These are phyloP conservation scores for Cystobasidium sp. DNA, from an alignment of 1,284 basidiomycete species.

Conservation along the genomic window DNA sequence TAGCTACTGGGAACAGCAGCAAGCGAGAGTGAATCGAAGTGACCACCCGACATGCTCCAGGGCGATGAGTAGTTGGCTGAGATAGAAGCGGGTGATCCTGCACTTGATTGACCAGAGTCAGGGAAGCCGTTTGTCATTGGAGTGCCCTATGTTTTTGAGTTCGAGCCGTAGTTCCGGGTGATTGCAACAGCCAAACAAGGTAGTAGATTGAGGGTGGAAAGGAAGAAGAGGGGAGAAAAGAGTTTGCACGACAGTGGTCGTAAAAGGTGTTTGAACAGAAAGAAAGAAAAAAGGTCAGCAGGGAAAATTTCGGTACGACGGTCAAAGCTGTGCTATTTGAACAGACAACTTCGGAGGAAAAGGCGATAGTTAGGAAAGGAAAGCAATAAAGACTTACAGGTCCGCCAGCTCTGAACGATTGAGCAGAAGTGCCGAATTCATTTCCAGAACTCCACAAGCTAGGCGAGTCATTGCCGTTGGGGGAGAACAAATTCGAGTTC, in stretches of 20 bases:
- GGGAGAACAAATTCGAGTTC: conserved; percentile 10
- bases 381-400: conserved; percentile 7
- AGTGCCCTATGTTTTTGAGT: conserved; percentile 12
- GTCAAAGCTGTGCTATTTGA: neutral
- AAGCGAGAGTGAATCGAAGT: conserved; percentile 22
- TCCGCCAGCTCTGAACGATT: conserved; percentile 8
- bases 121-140: conserved; percentile 24
- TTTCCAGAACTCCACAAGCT: conserved; percentile 5
- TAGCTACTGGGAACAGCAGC: conserved; percentile 6
- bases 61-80: conserved; percentile 28
- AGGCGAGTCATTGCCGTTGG: conserved; percentile 18
- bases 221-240: neutral
- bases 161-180: neutral
- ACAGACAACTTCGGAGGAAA: neutral
- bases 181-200: neutral
- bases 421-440: neutral
- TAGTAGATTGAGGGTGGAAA: neutral
- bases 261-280: neutral
- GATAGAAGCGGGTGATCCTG: conserved; percentile 21
- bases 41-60: conserved; percentile 10
- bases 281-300: neutral
- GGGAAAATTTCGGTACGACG: neutral
- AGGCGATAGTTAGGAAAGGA: neutral
- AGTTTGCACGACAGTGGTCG: neutral
- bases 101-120: conserved; percentile 30